phyloP scores from a whole-genome alignment of 2,329 filamentous ascomycete genomes.

The Penicillium sp. region DNA sequence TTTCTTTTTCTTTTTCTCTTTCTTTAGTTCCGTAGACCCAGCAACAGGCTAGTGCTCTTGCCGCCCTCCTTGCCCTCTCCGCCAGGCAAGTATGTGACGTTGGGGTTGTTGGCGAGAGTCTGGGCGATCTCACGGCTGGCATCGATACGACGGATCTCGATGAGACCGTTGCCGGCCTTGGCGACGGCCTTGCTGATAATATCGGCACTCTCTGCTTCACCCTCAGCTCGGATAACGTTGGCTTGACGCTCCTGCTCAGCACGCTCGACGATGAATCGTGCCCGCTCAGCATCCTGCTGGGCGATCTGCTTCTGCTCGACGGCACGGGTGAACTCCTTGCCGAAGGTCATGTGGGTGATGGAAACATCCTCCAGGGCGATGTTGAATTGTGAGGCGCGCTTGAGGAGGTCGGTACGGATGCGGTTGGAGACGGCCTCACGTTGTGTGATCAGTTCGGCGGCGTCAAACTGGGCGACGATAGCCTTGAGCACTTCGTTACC shows the following conservation, averaged over 20 bases:
- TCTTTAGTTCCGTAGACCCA: constrained; percentile 64
- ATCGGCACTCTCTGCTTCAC: constrained; percentile 94
- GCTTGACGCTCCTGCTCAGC: constrained; percentile 98
- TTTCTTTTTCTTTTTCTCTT: constrained; percentile 25
- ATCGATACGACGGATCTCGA: constrained; percentile 96
- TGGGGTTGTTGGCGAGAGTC: constrained; percentile 86
- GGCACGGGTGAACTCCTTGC: constrained; percentile 96
- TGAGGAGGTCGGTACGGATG: constrained; percentile 89
- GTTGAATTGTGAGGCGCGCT: constrained; percentile 95
- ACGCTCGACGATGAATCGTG: constrained; percentile 96
- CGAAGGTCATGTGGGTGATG: constrained; percentile 99
- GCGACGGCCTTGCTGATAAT: constrained; percentile 92
- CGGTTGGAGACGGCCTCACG: constrained; percentile 94
- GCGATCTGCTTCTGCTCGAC: constrained; percentile 99
- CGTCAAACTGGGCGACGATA: constrained; percentile 98
- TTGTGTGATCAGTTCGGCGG: constrained; percentile 97
- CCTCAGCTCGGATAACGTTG: constrained; percentile 97
- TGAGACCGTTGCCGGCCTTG: constrained; percentile 89
- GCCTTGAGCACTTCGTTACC: constrained; percentile 99
- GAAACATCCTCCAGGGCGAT: constrained; percentile 98
- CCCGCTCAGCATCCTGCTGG: constrained; percentile 96
- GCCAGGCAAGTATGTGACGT: constrained; percentile 91
- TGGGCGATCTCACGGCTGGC: constrained; percentile 94
- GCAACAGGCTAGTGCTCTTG: constrained; percentile 68
- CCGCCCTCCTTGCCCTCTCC: constrained; percentile 63